Base-by-base conservation (phyloP, 805 yeast species). In the Wickerhamomyces hampshirensis region DNA sequence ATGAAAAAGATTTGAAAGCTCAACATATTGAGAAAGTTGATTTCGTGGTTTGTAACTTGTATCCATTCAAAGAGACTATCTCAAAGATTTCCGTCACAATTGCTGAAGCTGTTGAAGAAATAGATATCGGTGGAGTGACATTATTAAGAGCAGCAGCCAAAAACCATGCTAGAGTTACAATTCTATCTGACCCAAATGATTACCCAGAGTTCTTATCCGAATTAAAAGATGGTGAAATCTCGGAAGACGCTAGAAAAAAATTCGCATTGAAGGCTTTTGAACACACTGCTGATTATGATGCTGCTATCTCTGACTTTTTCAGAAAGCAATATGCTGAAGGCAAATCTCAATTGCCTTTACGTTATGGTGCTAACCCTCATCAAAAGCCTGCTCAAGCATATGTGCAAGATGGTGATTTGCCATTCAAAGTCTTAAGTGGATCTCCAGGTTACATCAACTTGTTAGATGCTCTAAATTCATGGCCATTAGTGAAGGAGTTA, bases 311-410 rank as follows among this genome's bases (percentile, higher is more conserved):
- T 39, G 98, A 93, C 69, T 93, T 87, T 64, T 93, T 93, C 79
- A 81, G 98, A 73, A 93, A 88, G 70, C 89, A 87, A 68, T 93
- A 93, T 71, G 76, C 95, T 34, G 98, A 91, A 68, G 84, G 80
- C 60, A 69, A 68, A 32, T 75, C 93, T 37, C 98, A 91, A 75
- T 73, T 93, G 64, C 91, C 97, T 19, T 75, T 93, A 56, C 82
- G 98, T 71, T 93, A 93, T 65, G 98, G 98, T 63, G 96, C 96
- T 41, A 93, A 93, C 72, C 98, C 98, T 42, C 98, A 93, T 66
- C 98, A 93, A 73, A 93, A 87, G 67, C 98, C 98, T 33, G 97
- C 98, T 21, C 98, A 93, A 72, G 96, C 98, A 36, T 93, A 66
- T 58, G 95, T 93, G 39, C 62, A 80, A 40, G 76, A 80, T 49